Base-by-base conservation (phyloP, 768 basidiomycete genomes). In the Trametes punicea region DNA sequence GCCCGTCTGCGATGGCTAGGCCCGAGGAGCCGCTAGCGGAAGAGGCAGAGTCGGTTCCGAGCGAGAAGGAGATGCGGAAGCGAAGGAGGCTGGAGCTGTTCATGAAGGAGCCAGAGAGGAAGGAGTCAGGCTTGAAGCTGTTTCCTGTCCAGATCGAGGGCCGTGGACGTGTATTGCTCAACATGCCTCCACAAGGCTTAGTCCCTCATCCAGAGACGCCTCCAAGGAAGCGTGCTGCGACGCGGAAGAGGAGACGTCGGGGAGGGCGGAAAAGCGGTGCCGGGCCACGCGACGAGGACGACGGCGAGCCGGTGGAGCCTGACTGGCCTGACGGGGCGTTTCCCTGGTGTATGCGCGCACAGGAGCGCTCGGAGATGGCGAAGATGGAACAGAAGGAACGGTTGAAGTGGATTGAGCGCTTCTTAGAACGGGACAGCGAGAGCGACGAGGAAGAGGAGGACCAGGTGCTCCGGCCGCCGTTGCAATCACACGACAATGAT, bases 261-360 rank as follows among this genome's bases (percentile, higher is more conserved):
- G 66, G 69, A 0, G 53, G 62, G 8, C 26, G 45, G 27, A 55
- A 34, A 23, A 33, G 58, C 16, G 34, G 29, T n/a, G 53, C n/a
- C 16, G 54, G 31, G 1, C 16, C 26, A 15, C 55, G 21, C 3
- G 53, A 75, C 33, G 70, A n/a, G n/a, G n/a, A 70, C n/a, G 60
- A 65, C 4, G 45, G 66, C 2, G 78, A 80, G 31, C 41, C 58
- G 4, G 25, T 55, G 2, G 78, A 71, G 50, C 87, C 88, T 9
- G 85, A 88, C 65, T 92, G 90, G 90, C 85, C 85, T 6, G 90
- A 93, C 63, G 61, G 75, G 7, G 83, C 83, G 69, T 91, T 90
- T 64, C 90, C 90, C 20, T 93, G 90, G 90, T 79, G 79, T 46
- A 66, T 85, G 60, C 75, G 84, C 51, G 75, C 73, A n/a, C 76